Conservation (phyloP, 306 rosid species). For the Quillaja saponaria region DNA sequence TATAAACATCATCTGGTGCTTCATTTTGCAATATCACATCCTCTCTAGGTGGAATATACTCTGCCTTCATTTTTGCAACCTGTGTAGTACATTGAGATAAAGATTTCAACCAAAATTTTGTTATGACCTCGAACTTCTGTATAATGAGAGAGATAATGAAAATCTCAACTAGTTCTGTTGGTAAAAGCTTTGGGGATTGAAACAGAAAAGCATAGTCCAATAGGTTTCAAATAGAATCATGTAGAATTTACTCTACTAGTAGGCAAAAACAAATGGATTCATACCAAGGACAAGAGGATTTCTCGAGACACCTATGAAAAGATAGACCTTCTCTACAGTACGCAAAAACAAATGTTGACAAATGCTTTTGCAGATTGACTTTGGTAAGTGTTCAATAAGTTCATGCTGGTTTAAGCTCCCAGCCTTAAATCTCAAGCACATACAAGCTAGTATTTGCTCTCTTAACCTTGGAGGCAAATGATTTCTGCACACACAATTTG, state of each 20-base stretch:
- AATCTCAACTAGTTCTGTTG: no score
- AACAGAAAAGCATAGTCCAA: no score
- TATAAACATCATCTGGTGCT: slow-evolving; percentile 75
- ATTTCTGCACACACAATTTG: slow-evolving; percentile 77
- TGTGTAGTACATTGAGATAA: slow-evolving; percentile 21
- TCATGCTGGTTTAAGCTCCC: slow-evolving; percentile 83
- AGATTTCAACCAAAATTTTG: not conserved
- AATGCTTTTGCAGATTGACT: slow-evolving; percentile 76
- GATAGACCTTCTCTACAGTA: slow-evolving; percentile 66
- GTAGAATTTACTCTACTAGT: no score
- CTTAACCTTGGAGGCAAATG: slow-evolving; percentile 66
- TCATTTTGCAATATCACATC: slow-evolving; percentile 81
- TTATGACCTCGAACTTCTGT: no score
- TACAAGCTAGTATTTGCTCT: slow-evolving; percentile 80
- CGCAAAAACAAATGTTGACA: slow-evolving; percentile 70
- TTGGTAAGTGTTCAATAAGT: slow-evolving; percentile 80
- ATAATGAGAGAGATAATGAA: no score
- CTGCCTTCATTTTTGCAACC: slow-evolving; percentile 88
- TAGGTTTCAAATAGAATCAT: slow-evolving; percentile 7
- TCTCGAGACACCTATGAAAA: slow-evolving; percentile 78
- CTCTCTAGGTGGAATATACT: slow-evolving; percentile 90
- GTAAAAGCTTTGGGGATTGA: no score
- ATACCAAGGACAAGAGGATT: slow-evolving; percentile 54
- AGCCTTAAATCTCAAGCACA: slow-evolving; percentile 91
- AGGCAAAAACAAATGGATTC: slow-evolving; percentile 17